Evolutionary conservation across 352 stramenopile genomes (phyloP), one percentile per base, ranked within the genome.

Genomic region (Phytophthora kernoviae): DNA sequence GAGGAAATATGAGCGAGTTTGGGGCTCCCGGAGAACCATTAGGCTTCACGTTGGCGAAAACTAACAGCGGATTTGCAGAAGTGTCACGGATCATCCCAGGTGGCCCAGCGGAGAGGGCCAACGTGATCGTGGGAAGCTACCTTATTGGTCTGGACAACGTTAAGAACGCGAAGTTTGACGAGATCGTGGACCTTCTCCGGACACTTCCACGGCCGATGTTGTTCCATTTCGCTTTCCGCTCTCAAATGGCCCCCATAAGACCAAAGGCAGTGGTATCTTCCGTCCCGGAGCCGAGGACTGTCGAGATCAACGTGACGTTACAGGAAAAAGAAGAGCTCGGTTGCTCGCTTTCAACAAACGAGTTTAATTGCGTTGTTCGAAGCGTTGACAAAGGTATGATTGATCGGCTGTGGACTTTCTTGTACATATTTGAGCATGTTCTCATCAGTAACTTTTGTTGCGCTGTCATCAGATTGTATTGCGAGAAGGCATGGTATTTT

Each of bases 41-140:
- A 34, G 87, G 87, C 15, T 80, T 95, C 33, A 93, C 81, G 17
- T 55, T 95, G 33, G 80, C 78, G 0, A 93, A 92, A 50, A 79
- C 81, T 2, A 78, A 70, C 9, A 81, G 71, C 3, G 82, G 82
- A 1, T 89, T 84, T 65, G 84, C 87, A 1, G 79, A 93, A 45
- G 78, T 95, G 22, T 87, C 75, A 26, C 77, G 77, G n/a, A 57
- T 95, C 15, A 75, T 75, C 2, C 66, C 77, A 0, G 81, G 74
- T 14, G 79, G 87, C 11, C 73, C 75, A 26, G 84, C 87, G 1
- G 82, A 93, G 42, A 40, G 56, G 46, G 65, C 81, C 14, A 71
- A 80, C 33, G 82, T 95, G 24, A 65, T 90, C 1, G 73, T 93
- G 4, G 87, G 84, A 11, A 93, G 84, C 58, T 89, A 82, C 45